Evolutionary conservation across 495 filamentous ascomycete species (phyloP), one percentile per base, ranked within the genome.

Genomic region (Jackrogersella minutella): DNA sequence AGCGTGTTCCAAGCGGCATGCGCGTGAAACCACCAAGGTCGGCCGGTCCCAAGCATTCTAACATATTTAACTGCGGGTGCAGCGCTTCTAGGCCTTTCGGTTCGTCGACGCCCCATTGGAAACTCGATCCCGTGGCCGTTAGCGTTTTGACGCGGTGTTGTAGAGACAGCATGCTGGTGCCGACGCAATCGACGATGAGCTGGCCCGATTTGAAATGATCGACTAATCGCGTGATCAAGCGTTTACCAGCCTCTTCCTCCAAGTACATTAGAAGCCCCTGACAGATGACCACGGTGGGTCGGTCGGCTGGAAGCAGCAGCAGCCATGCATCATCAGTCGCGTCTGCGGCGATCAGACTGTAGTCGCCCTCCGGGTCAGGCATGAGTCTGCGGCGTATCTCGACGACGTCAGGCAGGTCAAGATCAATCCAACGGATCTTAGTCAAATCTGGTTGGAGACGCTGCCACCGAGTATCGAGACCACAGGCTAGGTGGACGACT

Each of bases 221-320:
- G 53, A 57, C 43, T 3, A 71, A 46, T n/a, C 57, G 64, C 8
- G 30, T 50, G 3, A 74, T 67, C 49, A 74, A 40, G 30, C 28
- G 43, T 14, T 64, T 69, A 5, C 46, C 62, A 0, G 40, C n/a
- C 17, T 66, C 68, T 24, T 64, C 68, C 43, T 64, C 57, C n/a
- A 74, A 34, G 22, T 64, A 74, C 71, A 74, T 71, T n/a, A 64
- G 24, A 5, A 74, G 28, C 33, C 68, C 71, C 54, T 71, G 60
- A 22, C 63, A 66, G 7, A 74, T 39, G 14, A 74, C 14, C 7
- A 66, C 43, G 1, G 68, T 66, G 2, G 71, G 64, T 21, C 71
- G 57, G 28, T 71, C 71, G 11, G 58, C 34, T 2, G 71, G 68
- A 14, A 71, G 61, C 16, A 55, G 52, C 33, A 44, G 26, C 5